phyloP scores from a whole-genome alignment of 2,329 filamentous ascomycete species.

The Fusarium chuoi region DNA sequence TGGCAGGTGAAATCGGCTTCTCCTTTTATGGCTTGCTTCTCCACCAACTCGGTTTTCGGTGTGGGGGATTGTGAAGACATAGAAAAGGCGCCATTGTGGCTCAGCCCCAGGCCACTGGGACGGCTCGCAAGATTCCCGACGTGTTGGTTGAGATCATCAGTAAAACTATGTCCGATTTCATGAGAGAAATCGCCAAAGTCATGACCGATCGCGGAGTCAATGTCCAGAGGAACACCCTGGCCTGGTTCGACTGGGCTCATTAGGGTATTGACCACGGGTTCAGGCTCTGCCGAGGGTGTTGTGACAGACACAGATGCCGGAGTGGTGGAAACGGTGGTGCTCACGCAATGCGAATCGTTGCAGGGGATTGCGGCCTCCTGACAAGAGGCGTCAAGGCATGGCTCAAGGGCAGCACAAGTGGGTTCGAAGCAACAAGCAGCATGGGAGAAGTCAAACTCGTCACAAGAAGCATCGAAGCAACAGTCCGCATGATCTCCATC shows the following conservation, averaged over 20 bases:
- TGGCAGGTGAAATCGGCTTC: constrained; percentile 47
- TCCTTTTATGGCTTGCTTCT: constrained; percentile 26
- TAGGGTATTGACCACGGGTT: constrained; percentile 32
- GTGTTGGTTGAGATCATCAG: constrained; percentile 15
- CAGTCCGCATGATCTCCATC: constrained; percentile 47
- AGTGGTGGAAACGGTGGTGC: constrained; percentile 41
- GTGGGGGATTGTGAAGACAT: constrained; percentile 5
- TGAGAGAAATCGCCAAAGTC: constrained; percentile 17
- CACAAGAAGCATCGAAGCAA: constrained; percentile 51
- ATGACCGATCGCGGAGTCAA: constrained; percentile 17
- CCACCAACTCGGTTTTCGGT: constrained; percentile 23
- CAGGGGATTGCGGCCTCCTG: constrained; percentile 49
- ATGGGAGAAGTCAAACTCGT: constrained; percentile 36
- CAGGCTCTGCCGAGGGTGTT: constrained; percentile 45
- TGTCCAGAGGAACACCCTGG: constrained; percentile 17
- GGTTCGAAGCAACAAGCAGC: constrained; percentile 45
- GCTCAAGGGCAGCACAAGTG: constrained; percentile 48
- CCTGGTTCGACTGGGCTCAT: constrained; percentile 29
- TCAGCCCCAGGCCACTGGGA: neutral
- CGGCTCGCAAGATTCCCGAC: constrained; percentile 5
- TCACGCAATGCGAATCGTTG: constrained; percentile 49
- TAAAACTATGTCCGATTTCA: constrained; percentile 12
- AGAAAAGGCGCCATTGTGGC: constrained; percentile 9
- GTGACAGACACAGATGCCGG: constrained; percentile 44
- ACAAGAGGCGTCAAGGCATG: constrained; percentile 51